Evolutionary conservation across 208 protist genomes (phyloP).

Genomic region (Paratrypanosoma confusum): DNA sequence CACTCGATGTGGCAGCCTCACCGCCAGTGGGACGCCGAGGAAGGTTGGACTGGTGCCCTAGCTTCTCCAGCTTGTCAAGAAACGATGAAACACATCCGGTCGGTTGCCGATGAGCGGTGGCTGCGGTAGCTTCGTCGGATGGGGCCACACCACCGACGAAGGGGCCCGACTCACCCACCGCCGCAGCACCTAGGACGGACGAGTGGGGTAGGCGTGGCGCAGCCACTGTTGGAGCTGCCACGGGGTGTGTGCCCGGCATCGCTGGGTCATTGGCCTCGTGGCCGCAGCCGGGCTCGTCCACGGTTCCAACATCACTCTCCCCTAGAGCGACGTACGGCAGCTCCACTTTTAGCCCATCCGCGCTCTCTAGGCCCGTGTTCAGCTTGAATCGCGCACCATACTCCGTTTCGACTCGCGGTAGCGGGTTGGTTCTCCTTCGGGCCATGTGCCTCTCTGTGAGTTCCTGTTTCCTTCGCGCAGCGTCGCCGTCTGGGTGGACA

Average conservation of each 20-base stretch:
- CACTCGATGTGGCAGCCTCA: neutral
- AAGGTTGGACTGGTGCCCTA: slow-evolving; percentile 15
- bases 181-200: neutral
- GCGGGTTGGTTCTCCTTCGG: no score
- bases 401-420: slow-evolving; percentile 14
- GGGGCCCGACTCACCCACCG: neutral
- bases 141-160: no score
- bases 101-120: no score
- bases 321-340: slow-evolving; percentile 5
- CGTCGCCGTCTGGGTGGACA: no score
- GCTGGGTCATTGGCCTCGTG: neutral
- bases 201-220: neutral
- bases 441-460: no score
- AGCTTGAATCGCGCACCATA: slow-evolving; percentile 46
- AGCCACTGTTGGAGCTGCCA: neutral
- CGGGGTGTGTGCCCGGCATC: neutral
- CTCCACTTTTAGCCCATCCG: slow-evolving; percentile 20
- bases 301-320: neutral
- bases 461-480: no score
- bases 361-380: slow-evolving; percentile 62
- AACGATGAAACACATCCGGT: slow-evolving; percentile 39
- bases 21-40: neutral
- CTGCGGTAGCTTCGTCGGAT: no score
- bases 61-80: slow-evolving; percentile 33
- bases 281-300: neutral